A percentile compares a stretch with the other conserved stretches of the same genome.
These are phyloP conservation scores for Flaveria brownii DNA, from an alignment of 129 eudicot genomes.

Conservation along the genomic window DNA sequence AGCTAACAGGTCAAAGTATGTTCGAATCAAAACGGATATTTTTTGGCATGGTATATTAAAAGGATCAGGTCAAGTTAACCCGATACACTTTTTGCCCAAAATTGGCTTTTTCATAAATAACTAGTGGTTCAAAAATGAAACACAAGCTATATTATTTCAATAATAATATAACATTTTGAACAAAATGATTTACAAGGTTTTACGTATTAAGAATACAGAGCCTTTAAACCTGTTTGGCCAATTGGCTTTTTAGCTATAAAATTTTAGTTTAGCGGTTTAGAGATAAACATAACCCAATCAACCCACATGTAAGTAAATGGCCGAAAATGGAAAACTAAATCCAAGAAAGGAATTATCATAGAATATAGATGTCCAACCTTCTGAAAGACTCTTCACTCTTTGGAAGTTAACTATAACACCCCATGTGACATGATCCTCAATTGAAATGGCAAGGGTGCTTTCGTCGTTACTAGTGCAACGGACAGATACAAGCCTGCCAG, in stretches of 20 bases:
- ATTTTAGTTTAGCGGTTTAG: neutral
- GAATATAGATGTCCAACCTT: slow-evolving; percentile 52
- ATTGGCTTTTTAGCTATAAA: neutral
- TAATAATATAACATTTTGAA: neutral
- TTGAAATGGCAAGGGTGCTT: slow-evolving; percentile 56
- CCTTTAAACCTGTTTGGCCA: neutral
- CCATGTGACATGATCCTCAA: slow-evolving; percentile 80
- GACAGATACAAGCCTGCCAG: slow-evolving; percentile 90
- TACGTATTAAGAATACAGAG: neutral
- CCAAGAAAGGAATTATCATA: neutral
- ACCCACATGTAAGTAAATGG: neutral
- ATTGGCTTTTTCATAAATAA: neutral
- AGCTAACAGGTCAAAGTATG: neutral
- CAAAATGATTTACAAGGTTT: neutral
- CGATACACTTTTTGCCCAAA: neutral
- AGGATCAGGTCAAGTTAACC: neutral
- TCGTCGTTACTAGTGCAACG: slow-evolving; percentile 52
- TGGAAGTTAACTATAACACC: slow-evolving; percentile 94
- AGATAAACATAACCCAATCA: neutral
- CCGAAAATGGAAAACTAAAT: neutral
- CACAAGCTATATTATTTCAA: neutral
- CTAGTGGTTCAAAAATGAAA: neutral
- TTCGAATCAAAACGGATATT: neutral
- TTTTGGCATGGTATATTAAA: neutral
- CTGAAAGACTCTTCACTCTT: slow-evolving; percentile 66